These are phyloP conservation scores for Bipolaris sorokiniana DNA, from an alignment of 2,329 filamentous ascomycete species.

Conservation along the genomic window DNA sequence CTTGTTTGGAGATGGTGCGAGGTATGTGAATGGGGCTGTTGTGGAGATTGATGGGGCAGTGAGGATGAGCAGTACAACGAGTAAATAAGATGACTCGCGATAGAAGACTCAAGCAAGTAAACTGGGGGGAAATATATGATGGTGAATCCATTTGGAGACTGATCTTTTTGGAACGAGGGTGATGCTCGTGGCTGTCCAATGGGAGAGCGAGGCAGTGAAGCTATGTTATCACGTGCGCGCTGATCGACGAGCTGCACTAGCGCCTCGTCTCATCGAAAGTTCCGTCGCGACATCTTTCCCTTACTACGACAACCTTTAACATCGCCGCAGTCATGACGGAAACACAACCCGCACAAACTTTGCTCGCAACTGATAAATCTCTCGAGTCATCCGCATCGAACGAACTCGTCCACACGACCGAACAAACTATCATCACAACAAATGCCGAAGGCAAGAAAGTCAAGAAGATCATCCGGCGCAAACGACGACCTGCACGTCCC, in stretches of 20 bases:
- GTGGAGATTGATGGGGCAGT: conserved; percentile 57
- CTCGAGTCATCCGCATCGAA: conserved; percentile 30
- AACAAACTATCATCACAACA: conserved; percentile 43
- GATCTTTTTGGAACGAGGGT: not conserved
- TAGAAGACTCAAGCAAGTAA: not conserved
- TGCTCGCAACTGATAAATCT: conserved; percentile 30
- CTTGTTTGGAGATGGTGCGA: conserved; percentile 53
- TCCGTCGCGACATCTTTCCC: conserved; percentile 18
- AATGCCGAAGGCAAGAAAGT: conserved; percentile 66
- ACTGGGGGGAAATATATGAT: not conserved
- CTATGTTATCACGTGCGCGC: conserved; percentile 56
- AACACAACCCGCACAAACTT: conserved; percentile 25
- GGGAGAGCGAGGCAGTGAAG: not conserved
- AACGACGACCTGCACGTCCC: conserved; percentile 84
- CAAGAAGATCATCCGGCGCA: conserved; percentile 91
- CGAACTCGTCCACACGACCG: conserved; percentile 34
- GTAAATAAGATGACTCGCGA: conserved; percentile 14
- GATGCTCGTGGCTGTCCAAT: not conserved
- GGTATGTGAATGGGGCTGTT: conserved; percentile 57
- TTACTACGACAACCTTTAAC: not conserved
- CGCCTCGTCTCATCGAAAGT: conserved; percentile 24
- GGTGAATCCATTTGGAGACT: too few species aligned
- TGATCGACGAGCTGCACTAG: conserved; percentile 14
- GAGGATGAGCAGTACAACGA: conserved; percentile 39
- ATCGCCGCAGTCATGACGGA: conserved; percentile 33